Evolutionary conservation across 1,284 basidiomycete genomes (phyloP).

Genomic region (Termitomyces sp.): DNA sequence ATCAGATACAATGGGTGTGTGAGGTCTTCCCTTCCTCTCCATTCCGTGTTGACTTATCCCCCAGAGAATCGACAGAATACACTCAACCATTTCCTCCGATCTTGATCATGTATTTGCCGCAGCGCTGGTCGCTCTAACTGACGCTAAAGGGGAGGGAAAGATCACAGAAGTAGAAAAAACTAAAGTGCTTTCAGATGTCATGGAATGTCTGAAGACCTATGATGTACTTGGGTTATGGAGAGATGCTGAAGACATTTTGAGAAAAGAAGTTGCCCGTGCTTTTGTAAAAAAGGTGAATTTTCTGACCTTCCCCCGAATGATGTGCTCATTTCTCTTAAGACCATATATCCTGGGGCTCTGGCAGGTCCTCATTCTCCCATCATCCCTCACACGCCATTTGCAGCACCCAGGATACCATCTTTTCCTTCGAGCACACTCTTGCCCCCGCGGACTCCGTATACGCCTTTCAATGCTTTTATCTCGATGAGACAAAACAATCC

Average conservation of each 20-base stretch:
- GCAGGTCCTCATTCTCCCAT: constrained; percentile 67
- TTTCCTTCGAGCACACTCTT: constrained; percentile 26
- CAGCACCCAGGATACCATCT: constrained; percentile 24
- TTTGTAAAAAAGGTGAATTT: constrained; percentile 70
- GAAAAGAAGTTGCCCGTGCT: constrained; percentile 61
- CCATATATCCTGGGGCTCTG: constrained; percentile 67
- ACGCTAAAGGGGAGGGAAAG: constrained; percentile 41
- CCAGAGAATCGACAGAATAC: constrained; percentile 78
- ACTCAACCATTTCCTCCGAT: constrained; percentile 77
- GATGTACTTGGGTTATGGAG: constrained; percentile 76
- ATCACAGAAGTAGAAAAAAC: constrained; percentile 56
- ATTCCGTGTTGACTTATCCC: constrained; percentile 12
- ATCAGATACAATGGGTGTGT: constrained; percentile 83
- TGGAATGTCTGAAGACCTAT: constrained; percentile 81
- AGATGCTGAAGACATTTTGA: constrained; percentile 82
- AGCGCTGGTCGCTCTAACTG: constrained; percentile 45
- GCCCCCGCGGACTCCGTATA: constrained; percentile 61
- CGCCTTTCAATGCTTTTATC: constrained; percentile 65
- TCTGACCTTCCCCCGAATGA: not conserved
- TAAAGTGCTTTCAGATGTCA: constrained; percentile 60
- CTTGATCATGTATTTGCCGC: constrained; percentile 74
- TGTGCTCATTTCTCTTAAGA: constrained; percentile 36
- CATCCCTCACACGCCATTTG: constrained; percentile 67
- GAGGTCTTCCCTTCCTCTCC: constrained; percentile 20
- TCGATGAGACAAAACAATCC: constrained; percentile 44